These are phyloP conservation scores for Cladosporium velox DNA, from an alignment of 2,329 filamentous ascomycete genomes.

Conservation along the genomic window DNA sequence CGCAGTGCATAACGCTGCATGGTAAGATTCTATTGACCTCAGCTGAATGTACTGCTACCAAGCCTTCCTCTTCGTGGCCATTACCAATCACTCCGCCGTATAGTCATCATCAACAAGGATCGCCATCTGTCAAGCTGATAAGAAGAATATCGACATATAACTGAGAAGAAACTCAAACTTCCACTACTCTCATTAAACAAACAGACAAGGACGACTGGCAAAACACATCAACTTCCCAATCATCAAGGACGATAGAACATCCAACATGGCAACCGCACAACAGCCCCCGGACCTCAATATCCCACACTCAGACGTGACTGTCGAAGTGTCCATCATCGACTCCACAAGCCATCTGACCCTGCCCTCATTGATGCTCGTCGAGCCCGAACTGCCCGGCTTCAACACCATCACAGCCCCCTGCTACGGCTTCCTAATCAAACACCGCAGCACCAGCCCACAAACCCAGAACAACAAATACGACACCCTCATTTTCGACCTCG, in stretches of 20 bases:
- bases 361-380: slow-evolving; percentile 29
- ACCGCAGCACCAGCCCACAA: slow-evolving; percentile 36
- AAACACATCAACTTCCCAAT: neutral
- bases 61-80: neutral
- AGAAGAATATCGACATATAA: neutral
- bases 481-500: slow-evolving; percentile 50
- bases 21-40: neutral
- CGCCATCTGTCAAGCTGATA: neutral
- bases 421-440: slow-evolving; percentile 52
- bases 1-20: neutral
- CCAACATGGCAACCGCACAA: slow-evolving; percentile 20
- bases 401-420: slow-evolving; percentile 40
- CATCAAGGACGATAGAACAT: neutral
- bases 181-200: neutral
- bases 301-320: slow-evolving; percentile 32
- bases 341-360: slow-evolving; percentile 27
- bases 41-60: neutral
- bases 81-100: neutral
- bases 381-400: slow-evolving; percentile 40
- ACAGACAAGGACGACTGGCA: neutral
- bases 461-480: slow-evolving; percentile 25
- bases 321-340: slow-evolving; percentile 37
- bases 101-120: neutral
- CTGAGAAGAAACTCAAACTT: neutral
- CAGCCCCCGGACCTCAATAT: slow-evolving; percentile 35